Base-by-base conservation (phyloP, 208 protist genomes). In the Leptomonas pyrrhocoris region DNA sequence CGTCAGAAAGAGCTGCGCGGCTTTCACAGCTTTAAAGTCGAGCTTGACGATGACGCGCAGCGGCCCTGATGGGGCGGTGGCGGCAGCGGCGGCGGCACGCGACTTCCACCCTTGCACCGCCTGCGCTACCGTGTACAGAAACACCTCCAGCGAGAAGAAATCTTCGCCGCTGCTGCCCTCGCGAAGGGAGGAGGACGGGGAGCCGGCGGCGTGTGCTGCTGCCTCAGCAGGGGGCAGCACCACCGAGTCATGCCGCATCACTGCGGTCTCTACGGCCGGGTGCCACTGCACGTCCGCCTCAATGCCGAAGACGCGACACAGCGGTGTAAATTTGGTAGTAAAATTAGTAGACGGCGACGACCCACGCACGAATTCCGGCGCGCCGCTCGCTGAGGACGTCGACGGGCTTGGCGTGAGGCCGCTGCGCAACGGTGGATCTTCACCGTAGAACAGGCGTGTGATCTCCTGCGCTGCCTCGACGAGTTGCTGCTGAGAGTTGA, bases 271-370 rank as follows among this genome's bases (percentile, higher is more conserved):
- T 5, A 65, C 45, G 31, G 58, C 43, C 0, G 61, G 53, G 40
- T 64, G 43, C 42, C 80, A 58, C 21, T 80, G 83, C 13, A 88
- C 57, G 65, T 88, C 72, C 31, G 77, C 64, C 58, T 88, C 79
- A 38, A 88, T 80, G 42, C 83, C 83, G 2, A 84, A 59, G 36
- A 49, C 27, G 9, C 16, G 28, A 25, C 19, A n/a, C n/a, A n/a
- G n/a, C n/a, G n/a, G n/a, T n/a, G n/a, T n/a, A n/a, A n/a, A n/a
- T n/a, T n/a, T n/a, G n/a, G n/a, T n/a, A n/a, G n/a, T n/a, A n/a
- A n/a, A n/a, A n/a, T n/a, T n/a, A n/a, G n/a, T n/a, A n/a, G n/a
- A 0, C 2, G 31, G 50, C 11, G 28, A 23, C 6, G 25, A 30
- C 0, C 38, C 9, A 42, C 38, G 38, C 38, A 13, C 38, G 13